Percentiles rank a stretch among this genome's conserved stretches.
Evolutionary conservation across 345 rosid genomes (phyloP).

Genomic region (Hibiscus mutabilis): DNA sequence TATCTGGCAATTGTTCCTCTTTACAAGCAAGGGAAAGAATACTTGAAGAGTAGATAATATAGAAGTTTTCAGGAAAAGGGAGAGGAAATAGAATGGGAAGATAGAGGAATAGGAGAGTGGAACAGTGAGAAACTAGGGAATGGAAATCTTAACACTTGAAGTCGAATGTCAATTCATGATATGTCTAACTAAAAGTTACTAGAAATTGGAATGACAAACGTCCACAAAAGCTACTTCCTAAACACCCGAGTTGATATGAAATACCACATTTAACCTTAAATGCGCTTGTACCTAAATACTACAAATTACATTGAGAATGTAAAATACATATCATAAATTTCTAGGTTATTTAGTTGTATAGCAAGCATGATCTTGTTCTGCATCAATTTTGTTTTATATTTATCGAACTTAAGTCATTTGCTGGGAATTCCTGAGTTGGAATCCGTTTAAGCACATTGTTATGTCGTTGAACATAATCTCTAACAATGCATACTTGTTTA

Average conservation of each 20-base stretch:
- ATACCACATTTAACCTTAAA: not conserved
- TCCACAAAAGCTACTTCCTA: not conserved
- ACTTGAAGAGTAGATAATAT: not conserved
- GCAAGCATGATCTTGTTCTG: not conserved
- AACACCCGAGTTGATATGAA: not conserved
- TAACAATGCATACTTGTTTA: not conserved
- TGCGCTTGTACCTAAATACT: not conserved
- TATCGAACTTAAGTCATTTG: not conserved
- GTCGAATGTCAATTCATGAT: not conserved
- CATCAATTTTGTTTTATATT: not conserved
- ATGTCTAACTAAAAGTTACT: too few species aligned
- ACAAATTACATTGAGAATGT: not conserved
- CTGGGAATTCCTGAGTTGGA: not conserved
- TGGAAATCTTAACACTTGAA: not conserved
- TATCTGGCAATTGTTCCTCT: not conserved
- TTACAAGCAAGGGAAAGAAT: not conserved
- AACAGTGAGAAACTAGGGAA: not conserved
- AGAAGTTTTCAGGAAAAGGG: not conserved
- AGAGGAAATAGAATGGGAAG: not conserved
- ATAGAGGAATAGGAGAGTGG: not conserved
- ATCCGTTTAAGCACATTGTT: not conserved
- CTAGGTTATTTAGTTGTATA: not conserved
- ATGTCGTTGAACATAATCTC: not conserved
- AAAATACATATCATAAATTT: not conserved
- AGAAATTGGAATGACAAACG: not conserved